Percentiles rank a stretch among this genome's conserved stretches.
phyloP scores from a whole-genome alignment of 2,329 filamentous ascomycete genomes.

The Monilinia fructicola region DNA sequence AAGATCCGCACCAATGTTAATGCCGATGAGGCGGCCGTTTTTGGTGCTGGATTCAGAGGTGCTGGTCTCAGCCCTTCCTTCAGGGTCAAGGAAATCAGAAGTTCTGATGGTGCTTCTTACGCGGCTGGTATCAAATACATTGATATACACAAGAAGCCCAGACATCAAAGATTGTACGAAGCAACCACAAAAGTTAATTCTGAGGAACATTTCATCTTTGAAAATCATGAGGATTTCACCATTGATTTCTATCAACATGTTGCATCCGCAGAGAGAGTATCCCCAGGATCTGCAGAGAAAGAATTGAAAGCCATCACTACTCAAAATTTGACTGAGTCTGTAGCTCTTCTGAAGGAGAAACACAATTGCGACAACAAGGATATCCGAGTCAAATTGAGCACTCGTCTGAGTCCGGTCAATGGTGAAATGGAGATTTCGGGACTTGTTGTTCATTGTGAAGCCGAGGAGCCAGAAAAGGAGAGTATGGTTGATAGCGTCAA shows the following conservation, averaged over 20 bases:
- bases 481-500: constrained; percentile 91
- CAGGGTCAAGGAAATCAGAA: constrained; percentile 93
- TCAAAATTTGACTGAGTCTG: constrained; percentile 80
- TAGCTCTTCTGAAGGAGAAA: constrained; percentile 74
- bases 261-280: constrained; percentile 46
- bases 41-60: constrained; percentile 92
- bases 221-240: constrained; percentile 77
- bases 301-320: constrained; percentile 68
- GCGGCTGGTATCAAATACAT: constrained; percentile 74
- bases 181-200: constrained; percentile 72
- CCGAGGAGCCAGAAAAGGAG: constrained; percentile 69
- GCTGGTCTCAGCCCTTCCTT: constrained; percentile 92
- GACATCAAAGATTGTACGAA: constrained; percentile 81
- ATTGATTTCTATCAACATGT: constrained; percentile 78
- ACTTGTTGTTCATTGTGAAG: constrained; percentile 82
- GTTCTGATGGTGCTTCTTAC: constrained; percentile 74
- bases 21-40: constrained; percentile 92
- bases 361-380: constrained; percentile 70
- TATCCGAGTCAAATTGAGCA: constrained; percentile 75
- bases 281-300: constrained; percentile 51
- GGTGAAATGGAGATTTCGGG: constrained; percentile 77
- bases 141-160: constrained; percentile 64
- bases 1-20: constrained; percentile 95
- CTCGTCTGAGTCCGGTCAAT: constrained; percentile 69
- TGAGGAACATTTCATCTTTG: constrained; percentile 81